Conservation (phyloP, 441 rosid genomes). For the Euphorbia schlechtendalii region DNA sequence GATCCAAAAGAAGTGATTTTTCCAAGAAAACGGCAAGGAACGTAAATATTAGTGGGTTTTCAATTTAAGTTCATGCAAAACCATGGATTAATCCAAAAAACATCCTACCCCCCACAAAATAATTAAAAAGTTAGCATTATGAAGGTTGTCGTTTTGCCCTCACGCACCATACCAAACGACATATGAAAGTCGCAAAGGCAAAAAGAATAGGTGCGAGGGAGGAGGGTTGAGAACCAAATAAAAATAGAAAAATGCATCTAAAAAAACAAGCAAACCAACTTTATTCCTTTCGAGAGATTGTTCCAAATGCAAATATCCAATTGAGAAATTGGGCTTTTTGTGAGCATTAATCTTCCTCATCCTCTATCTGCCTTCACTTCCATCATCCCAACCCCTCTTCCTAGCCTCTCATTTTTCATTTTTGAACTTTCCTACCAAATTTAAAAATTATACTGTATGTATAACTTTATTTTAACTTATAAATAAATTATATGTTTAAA, state of each 20-base stretch:
- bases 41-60: too few relatives aligned
- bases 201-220: conserved; percentile 15
- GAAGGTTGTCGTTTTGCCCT: conserved; percentile 22
- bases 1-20: too few relatives aligned
- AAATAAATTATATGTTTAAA: too few relatives aligned
- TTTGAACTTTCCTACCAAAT: conserved; percentile 38
- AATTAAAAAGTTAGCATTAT: conserved; percentile 17
- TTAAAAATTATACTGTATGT: too few relatives aligned
- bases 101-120: conserved; percentile 12
- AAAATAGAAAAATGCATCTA: conserved; percentile 20
- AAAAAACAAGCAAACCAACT: conserved; percentile 23
- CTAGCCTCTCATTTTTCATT: conserved; percentile 27
- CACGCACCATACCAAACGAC: conserved; percentile 16
- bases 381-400: conserved; percentile 36
- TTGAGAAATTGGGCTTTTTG: conserved; percentile 28
- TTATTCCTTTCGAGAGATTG: conserved; percentile 24
- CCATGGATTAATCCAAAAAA: conserved; percentile 10
- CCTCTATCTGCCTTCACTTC: conserved; percentile 41
- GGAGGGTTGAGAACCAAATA: conserved; percentile 20
- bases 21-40: too few relatives aligned
- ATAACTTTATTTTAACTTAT: too few relatives aligned
- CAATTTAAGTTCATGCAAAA: too few relatives aligned
- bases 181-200: conserved; percentile 14
- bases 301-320: conserved; percentile 39
- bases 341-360: conserved; percentile 19